Conservation (phyloP, 1,139 yeast genomes). For the Hyphopichia fennica region DNA sequence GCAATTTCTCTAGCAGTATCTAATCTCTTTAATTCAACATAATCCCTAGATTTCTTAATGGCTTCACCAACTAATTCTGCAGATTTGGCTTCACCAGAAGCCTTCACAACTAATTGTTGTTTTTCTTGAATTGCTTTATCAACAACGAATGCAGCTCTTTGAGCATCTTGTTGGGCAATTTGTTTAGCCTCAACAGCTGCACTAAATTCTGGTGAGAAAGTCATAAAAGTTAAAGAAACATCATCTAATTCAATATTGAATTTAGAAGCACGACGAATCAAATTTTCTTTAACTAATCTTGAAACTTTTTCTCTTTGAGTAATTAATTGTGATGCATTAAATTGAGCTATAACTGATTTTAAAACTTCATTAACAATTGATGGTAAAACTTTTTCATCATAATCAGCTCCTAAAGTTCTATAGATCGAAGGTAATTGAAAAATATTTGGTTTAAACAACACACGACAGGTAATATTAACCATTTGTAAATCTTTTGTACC, state of each 20-base stretch:
- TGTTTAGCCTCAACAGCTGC: conserved; percentile 98
- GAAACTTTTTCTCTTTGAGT: conserved; percentile 98
- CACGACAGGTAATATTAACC: conserved; percentile 99
- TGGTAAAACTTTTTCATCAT: conserved; percentile 95
- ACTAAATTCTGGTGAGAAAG: conserved; percentile 96
- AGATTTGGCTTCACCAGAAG: conserved; percentile 97
- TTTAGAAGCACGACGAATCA: conserved; percentile 87
- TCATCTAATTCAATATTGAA: conserved; percentile 90
- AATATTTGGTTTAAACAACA: conserved; percentile 84
- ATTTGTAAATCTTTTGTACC: conserved; percentile 98
- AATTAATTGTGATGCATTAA: conserved; percentile 95
- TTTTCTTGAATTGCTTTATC: conserved; percentile 98
- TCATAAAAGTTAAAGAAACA: conserved; percentile 93
- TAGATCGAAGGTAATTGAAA: conserved; percentile 76
- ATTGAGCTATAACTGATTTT: conserved; percentile 96
- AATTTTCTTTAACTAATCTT: conserved; percentile 83
- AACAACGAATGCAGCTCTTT: conserved; percentile 94
- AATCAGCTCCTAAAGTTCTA: conserved; percentile 90
- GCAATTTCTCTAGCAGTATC: conserved; percentile 98
- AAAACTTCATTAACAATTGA: conserved; percentile 96
- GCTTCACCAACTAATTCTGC: conserved; percentile 99
- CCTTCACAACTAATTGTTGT: conserved; percentile 93
- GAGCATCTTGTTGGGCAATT: conserved; percentile 99
- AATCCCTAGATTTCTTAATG: conserved; percentile 91
- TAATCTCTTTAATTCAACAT: conserved; percentile 92